Percentiles rank a stretch among this genome's conserved stretches.
Conservation (phyloP, 1,139 yeast species). For the Lodderomyces elongisporus region DNA sequence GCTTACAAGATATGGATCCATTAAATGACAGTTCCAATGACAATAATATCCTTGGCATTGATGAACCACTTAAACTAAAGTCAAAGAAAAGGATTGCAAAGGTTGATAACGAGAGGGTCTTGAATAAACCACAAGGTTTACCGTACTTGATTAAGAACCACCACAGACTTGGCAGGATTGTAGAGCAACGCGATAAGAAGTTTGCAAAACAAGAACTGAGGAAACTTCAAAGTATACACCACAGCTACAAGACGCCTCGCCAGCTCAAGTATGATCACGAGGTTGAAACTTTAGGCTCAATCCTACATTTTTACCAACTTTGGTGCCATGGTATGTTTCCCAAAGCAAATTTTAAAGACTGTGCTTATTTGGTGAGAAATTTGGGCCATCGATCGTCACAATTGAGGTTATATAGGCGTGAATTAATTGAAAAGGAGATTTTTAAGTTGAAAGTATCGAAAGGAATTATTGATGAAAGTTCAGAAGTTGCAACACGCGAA, state of each 20-base stretch:
- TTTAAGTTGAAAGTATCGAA: slow-evolving; percentile 27
- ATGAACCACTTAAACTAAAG: slow-evolving; percentile 33
- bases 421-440: slow-evolving; percentile 32
- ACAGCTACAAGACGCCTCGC: slow-evolving; percentile 3
- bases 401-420: slow-evolving; percentile 32
- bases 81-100: slow-evolving; percentile 28
- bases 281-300: slow-evolving; percentile 34
- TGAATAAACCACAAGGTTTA: slow-evolving; percentile 39
- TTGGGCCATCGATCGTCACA: slow-evolving; percentile 31
- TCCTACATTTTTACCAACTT: slow-evolving; percentile 66
- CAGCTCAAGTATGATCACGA: slow-evolving; percentile 32
- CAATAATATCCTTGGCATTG: slow-evolving; percentile 37
- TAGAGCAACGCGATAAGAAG: slow-evolving; percentile 27
- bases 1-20: too few relatives aligned
- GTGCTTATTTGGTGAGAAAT: slow-evolving; percentile 31
- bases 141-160: slow-evolving; percentile 41
- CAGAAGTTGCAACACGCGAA: background rate
- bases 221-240: background rate
- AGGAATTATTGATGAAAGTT: slow-evolving; percentile 25
- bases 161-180: slow-evolving; percentile 25
- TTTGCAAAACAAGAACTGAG: slow-evolving; percentile 15
- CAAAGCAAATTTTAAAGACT: slow-evolving; percentile 69
- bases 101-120: slow-evolving; percentile 46
- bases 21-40: slow-evolving; percentile 4
- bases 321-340: slow-evolving; percentile 86